Conservation (phyloP, 345 rosid genomes). For the Syzygium aromaticum region DNA sequence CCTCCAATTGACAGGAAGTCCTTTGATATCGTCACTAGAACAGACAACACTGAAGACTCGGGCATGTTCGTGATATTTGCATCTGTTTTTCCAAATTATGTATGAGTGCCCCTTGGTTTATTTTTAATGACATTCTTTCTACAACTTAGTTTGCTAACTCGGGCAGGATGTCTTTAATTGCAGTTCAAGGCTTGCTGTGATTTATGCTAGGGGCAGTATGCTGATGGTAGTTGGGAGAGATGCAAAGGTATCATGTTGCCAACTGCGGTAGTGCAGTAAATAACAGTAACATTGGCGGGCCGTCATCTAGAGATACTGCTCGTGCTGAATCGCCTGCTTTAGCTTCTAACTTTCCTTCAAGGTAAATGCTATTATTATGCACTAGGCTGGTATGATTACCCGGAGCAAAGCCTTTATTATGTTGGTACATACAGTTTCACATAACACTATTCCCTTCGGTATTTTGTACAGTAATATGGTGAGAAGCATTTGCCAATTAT, state of each 20-base stretch:
- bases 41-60: not conserved
- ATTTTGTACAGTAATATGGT: not conserved
- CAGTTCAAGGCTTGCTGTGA: conserved; percentile 28
- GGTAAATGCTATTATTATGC: conserved; percentile 25
- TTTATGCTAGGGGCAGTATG: conserved; percentile 78
- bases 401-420: not conserved
- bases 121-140: not conserved
- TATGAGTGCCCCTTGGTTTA: not conserved
- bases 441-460: not conserved
- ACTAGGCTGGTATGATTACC: not conserved
- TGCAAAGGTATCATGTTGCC: conserved; percentile 94
- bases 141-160: not conserved
- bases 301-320: conserved; percentile 65
- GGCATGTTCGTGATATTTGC: not conserved
- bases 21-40: not conserved
- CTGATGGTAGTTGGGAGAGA: conserved; percentile 84
- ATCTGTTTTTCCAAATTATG: not conserved
- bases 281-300: conserved; percentile 64
- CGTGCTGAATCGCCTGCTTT: conserved; percentile 77
- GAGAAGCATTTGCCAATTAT: not conserved
- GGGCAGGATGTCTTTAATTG: conserved; percentile 5
- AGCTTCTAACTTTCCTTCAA: conserved; percentile 52
- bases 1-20: not conserved
- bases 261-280: conserved; percentile 97
- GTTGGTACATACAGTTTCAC: not conserved